These are phyloP conservation scores for Graphiopsis chlorocephala DNA, from an alignment of 2,329 filamentous ascomycete species.

Conservation along the genomic window DNA sequence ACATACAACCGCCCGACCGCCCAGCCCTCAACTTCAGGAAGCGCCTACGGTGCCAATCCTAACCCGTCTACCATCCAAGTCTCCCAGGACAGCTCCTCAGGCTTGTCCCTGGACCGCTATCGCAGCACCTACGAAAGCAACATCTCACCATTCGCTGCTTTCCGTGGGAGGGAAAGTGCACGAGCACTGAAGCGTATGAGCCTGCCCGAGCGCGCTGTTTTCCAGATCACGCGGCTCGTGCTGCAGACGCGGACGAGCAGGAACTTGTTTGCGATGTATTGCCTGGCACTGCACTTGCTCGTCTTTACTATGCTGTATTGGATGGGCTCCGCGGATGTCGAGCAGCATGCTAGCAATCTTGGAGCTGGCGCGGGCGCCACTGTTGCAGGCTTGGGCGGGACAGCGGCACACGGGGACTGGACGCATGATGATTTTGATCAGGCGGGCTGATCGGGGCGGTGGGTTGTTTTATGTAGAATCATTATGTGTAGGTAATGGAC, in stretches of 20 bases:
- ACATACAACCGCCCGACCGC: slow-evolving; percentile 68
- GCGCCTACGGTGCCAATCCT: slow-evolving; percentile 61
- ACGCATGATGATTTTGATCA: slow-evolving; percentile 17
- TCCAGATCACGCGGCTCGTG: slow-evolving; percentile 86
- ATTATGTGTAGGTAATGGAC: neutral
- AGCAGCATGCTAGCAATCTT: slow-evolving; percentile 58
- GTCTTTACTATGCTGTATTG: slow-evolving; percentile 86
- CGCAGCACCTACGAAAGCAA: slow-evolving; percentile 91
- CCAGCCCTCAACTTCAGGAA: slow-evolving; percentile 61
- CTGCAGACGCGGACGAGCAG: slow-evolving; percentile 85
- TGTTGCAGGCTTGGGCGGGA: slow-evolving; percentile 32
- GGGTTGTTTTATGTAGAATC: neutral
- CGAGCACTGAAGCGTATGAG: slow-evolving; percentile 92
- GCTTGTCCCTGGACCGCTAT: slow-evolving; percentile 63
- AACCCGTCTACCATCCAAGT: slow-evolving; percentile 71
- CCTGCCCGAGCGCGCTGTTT: slow-evolving; percentile 83
- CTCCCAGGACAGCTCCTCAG: slow-evolving; percentile 50
- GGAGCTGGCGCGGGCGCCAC: slow-evolving; percentile 38
- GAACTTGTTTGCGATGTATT: slow-evolving; percentile 91
- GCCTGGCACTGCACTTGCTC: slow-evolving; percentile 80
- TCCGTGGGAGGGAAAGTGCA: slow-evolving; percentile 87
- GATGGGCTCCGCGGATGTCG: slow-evolving; percentile 68
- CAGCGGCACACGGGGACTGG: slow-evolving; percentile 14
- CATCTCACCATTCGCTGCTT: slow-evolving; percentile 92
- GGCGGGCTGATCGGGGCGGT: neutral